Evolutionary conservation across 768 basidiomycete genomes (phyloP), one percentile per base, ranked within the genome.

Genomic region (Boletellus ananas): DNA sequence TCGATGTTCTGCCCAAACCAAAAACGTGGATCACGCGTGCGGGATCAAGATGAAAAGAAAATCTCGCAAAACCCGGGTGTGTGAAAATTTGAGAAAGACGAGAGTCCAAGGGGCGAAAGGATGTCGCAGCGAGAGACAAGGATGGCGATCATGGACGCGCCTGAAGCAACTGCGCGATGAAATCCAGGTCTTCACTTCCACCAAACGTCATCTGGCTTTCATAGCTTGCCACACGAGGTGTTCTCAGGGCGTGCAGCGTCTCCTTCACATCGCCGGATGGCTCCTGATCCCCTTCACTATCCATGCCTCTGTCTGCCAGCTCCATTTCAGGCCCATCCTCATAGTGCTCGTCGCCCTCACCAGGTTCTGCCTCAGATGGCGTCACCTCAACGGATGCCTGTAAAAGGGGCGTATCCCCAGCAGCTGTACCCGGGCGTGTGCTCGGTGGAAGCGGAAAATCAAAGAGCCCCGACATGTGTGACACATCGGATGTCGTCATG

Each of bases 371-470:
- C n/a, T 50, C 56, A 31, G 50, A 38, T 14, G 41, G 14, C 7
- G 37, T 47, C 38, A 17, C n/a, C 13, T 75, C 73, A 54, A 74
- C 74, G 51, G 73, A 79, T 0, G 79, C 65, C 34, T 72, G 71
- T 18, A 80, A 50, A n/a, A 77, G 63, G 8, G 76, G 74, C 56
- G 73, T 63, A 43, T 71, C 72, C 34, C 63, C 62, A 37, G 60
- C 57, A 23, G 66, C 57, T 16, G 54, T 46, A 41, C 57, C 52
- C 1, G 54, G 47, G 43, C 58, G 45, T n/a, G 64, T 58, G 3
- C 51, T 51, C 0, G 86, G 86, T 3, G 86, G 86, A 9, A 67
- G 68, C 2, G 86, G 87, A 61, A 89, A 89, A 58, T 87, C 87
- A 4, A 84, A 87, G 13, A 88, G 74, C 9, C 75, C 74, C 2